A percentile compares a stretch with the other conserved stretches of the same genome.
These are phyloP conservation scores for Verticillium longisporum DNA, from an alignment of 2,329 filamentous ascomycete genomes.

Conservation along the genomic window DNA sequence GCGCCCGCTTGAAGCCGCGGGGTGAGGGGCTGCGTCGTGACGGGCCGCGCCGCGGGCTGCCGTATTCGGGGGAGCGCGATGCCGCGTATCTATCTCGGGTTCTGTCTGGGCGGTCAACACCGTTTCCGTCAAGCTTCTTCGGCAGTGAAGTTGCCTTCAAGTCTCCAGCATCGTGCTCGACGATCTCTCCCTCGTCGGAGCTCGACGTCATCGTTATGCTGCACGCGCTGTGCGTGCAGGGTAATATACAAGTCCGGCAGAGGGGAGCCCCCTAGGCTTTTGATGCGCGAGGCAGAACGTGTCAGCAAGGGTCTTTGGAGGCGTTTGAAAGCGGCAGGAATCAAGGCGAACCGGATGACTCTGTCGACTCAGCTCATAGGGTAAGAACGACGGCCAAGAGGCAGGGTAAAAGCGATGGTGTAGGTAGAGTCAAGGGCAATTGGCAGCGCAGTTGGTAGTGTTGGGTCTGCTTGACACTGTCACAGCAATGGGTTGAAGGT, in stretches of 20 bases:
- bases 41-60: constrained; percentile 33
- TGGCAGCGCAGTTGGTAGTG: not conserved
- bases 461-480: not conserved
- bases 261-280: constrained; percentile 10
- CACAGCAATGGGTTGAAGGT: constrained; percentile 7
- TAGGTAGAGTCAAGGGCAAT: not conserved
- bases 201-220: constrained; percentile 35
- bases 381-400: not conserved
- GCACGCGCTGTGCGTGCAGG: not conserved
- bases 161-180: constrained; percentile 59
- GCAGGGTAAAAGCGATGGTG: not conserved
- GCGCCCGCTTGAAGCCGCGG: constrained; percentile 59
- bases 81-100: constrained; percentile 52
- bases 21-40: constrained; percentile 51
- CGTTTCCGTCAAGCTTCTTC: constrained; percentile 66
- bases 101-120: constrained; percentile 93
- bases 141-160: constrained; percentile 84
- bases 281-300: constrained; percentile 8
- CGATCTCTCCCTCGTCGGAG: constrained; percentile 83
- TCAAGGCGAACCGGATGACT: constrained; percentile 14
- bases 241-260: constrained; percentile 5
- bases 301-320: constrained; percentile 12
- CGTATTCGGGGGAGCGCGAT: constrained; percentile 48
- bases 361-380: constrained; percentile 13
- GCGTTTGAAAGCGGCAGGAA: constrained; percentile 9